These are phyloP conservation scores for Trichoderma guizhouense DNA, from an alignment of 2,329 filamentous ascomycete genomes.

Conservation along the genomic window DNA sequence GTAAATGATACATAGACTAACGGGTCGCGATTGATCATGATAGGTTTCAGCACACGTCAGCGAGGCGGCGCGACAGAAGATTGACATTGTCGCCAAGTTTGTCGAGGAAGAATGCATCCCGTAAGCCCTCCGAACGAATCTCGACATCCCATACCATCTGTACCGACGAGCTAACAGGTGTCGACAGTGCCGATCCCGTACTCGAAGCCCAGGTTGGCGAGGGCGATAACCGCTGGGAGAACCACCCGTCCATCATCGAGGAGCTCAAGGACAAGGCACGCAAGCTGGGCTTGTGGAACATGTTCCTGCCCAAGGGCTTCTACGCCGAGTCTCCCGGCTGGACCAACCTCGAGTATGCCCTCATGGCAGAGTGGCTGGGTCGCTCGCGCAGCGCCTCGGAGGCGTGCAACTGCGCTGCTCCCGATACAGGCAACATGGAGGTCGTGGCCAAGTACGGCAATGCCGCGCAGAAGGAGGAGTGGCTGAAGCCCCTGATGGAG, in stretches of 20 bases:
- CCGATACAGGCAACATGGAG: constrained; percentile 95
- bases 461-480: constrained; percentile 77
- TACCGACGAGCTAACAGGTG: constrained; percentile 15
- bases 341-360: constrained; percentile 91
- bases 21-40: not conserved
- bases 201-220: constrained; percentile 76
- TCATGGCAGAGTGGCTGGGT: constrained; percentile 96
- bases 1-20: not conserved
- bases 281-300: constrained; percentile 90
- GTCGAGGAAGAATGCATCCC: constrained; percentile 94
- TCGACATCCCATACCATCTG: not conserved
- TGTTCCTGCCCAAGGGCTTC: constrained; percentile 93
- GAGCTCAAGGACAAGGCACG: constrained; percentile 82
- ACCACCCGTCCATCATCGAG: constrained; percentile 78
- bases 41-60: constrained; percentile 63
- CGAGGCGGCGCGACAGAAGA: constrained; percentile 76
- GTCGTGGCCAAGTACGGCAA: constrained; percentile 89
- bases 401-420: constrained; percentile 85
- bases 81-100: constrained; percentile 90
- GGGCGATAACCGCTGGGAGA: constrained; percentile 73
- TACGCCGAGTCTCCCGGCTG: constrained; percentile 95
- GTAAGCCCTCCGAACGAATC: constrained; percentile 41
- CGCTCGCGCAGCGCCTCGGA: constrained; percentile 80
- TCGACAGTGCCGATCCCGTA: constrained; percentile 67
- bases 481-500: constrained; percentile 77